A percentile compares a stretch with the other conserved stretches of the same genome.
These are phyloP conservation scores for Paramyrothecium sp. DNA, from an alignment of 2,329 filamentous ascomycete species.

Conservation along the genomic window DNA sequence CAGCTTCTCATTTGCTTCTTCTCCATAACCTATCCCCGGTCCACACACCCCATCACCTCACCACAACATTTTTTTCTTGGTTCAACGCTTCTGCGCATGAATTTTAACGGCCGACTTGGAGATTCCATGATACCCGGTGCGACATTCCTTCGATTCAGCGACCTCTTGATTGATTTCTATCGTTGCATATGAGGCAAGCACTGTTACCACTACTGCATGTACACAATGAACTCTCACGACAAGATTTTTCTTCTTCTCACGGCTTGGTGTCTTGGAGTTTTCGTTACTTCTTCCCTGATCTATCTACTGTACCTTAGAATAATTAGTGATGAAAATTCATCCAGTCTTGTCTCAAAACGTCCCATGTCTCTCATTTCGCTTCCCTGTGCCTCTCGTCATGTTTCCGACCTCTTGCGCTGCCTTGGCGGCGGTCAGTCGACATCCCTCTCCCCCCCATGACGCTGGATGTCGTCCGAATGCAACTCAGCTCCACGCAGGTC, in stretches of 20 bases:
- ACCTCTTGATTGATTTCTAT: background rate
- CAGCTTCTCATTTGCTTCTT: too few relatives aligned
- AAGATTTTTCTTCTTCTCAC: background rate
- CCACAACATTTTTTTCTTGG: background rate
- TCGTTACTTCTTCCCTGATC: background rate
- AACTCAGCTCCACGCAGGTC: too few relatives aligned
- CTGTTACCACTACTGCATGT: background rate
- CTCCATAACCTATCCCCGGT: too few relatives aligned
- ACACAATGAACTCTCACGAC: background rate
- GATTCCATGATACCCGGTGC: slow-evolving; percentile 3
- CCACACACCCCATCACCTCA: too few relatives aligned
- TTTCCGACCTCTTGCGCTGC: too few relatives aligned
- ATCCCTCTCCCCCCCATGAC: too few relatives aligned
- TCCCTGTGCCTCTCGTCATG: background rate
- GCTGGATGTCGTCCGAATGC: too few relatives aligned
- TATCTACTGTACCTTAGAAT: background rate
- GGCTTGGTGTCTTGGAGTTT: background rate
- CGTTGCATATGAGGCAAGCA: background rate
- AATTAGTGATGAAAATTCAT: background rate
- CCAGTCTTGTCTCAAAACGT: background rate
- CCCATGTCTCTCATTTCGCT: background rate
- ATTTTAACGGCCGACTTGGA: background rate
- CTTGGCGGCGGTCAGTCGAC: too few relatives aligned
- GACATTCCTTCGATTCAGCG: background rate
- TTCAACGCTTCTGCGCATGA: background rate